Evolutionary conservation across 768 basidiomycete genomes (phyloP), one percentile per base, ranked within the genome.

Genomic region (Chalciporus pseudorubinellus): DNA sequence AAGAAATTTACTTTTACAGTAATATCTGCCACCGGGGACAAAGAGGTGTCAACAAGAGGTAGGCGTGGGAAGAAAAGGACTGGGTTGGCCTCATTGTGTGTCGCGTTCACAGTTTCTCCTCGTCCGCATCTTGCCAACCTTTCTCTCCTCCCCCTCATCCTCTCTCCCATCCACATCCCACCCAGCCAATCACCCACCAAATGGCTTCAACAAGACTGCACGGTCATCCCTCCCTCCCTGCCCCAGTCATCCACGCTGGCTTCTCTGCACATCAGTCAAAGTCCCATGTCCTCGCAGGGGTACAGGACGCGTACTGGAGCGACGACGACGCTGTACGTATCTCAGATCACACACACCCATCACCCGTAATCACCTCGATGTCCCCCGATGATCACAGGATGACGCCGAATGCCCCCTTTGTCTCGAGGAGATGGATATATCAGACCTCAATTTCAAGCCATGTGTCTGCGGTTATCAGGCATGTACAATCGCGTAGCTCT

Each of bases 391-490:
- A 48, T 48, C 57, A 2, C 60, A 98, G 95, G 95, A 98, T 69
- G 94, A 98, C 65, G 89, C 90, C 56, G 97, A 98, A 64, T 99
- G 97, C 74, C 92, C 97, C 40, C 82, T 99, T 53, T 99, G 97
- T 74, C 84, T 98, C 39, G 95, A 98, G 67, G 94, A 97, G 75
- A 93, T 99, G 88, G 97, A 98, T 74, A 84, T 98, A 60, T 93
- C 93, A 44, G 97, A 99, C 81, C 82, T 98, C 70, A 95, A 95
- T 76, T 99, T 99, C 77, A 95, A 94, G 76, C 97, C 97, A 22
- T 99, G 97, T 72, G 84, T 94, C 46, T 99, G 97, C 72, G 97
- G 97, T 54, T 97, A 98, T 74, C 97, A 98, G 82, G 97, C 89
- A 57, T 48, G 60, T 46, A 45, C 46, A 19, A 46, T 58, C 16